Base-by-base conservation (phyloP, 2,329 filamentous ascomycete species). In the Endocalyx cinctus region DNA sequence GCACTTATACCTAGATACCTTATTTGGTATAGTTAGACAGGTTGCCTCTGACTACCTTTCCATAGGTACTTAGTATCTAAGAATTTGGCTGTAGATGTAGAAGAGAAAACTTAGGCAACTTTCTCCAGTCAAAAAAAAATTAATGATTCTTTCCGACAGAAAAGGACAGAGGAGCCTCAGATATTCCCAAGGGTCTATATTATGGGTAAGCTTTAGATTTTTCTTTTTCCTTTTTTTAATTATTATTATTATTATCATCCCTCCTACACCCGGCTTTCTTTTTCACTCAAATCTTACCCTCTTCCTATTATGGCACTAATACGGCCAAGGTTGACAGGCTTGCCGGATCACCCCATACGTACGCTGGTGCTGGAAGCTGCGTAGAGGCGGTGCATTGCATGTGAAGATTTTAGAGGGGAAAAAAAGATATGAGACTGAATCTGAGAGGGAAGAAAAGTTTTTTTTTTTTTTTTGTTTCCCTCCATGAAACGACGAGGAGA, bases 391-490 rank as follows among this genome's bases (percentile, higher is more conserved):
- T 28, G 28, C 33, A 16, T 3, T 27, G 28, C 31, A 16, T 2
- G 27, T 19, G 32, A 33, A 17, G 32, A n/a, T n/a, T n/a, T n/a
- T n/a, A 35, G 33, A 35, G 40, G 38, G 26, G 26, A 23, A 33
- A 43, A 39, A 29, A 25, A 35, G 29, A 31, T n/a, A 8, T 23
- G 20, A n/a, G 20, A 23, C n/a, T 8, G 20, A 23, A 8, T 8
- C 8, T 14, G 25, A 33, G 35, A 34, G 27, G 22, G 14, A 22
- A 27, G 35, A 33, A 40, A 48, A 46, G 26, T 6, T 29, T 45
- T 34, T 39, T 38, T 31, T 8, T 13, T 41, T 38, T 45, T 42
- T 50, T 45, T 52, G 48, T 38, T 50, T 41, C 50, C 46, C 44
- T 46, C 49, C 49, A 35, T 48, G 14, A 13, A 14, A 20, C 36